phyloP scores from a whole-genome alignment of 257 asterid genomes.

The Fraxinus pennsylvanica region DNA sequence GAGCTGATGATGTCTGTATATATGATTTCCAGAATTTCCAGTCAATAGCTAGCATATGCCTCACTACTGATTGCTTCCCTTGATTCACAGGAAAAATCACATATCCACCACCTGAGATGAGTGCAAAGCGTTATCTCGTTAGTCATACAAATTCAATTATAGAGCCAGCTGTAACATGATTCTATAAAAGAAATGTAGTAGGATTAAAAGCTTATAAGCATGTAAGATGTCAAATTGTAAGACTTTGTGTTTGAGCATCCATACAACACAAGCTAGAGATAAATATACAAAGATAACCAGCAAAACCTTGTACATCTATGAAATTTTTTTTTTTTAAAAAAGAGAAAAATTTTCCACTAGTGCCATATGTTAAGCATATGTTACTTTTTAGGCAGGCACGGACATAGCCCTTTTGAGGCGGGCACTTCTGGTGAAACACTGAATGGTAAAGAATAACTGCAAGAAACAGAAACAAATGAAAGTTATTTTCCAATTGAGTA shows the following conservation, averaged over 20 bases:
- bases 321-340: background rate
- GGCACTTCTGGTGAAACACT: slow-evolving; percentile 85
- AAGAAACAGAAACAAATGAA: slow-evolving; percentile 17
- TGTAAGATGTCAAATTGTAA: background rate
- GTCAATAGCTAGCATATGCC: slow-evolving; percentile 96
- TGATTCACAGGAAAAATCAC: slow-evolving; percentile 84
- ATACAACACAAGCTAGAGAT: slow-evolving; percentile 7
- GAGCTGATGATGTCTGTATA: slow-evolving; percentile 59
- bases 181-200: slow-evolving; percentile 9
- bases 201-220: slow-evolving; percentile 20
- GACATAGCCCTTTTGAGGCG: slow-evolving; percentile 68
- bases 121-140: slow-evolving; percentile 25
- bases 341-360: slow-evolving; percentile 19
- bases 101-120: slow-evolving; percentile 83
- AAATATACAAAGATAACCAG: slow-evolving; percentile 5
- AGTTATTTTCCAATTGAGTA: slow-evolving; percentile 25
- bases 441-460: slow-evolving; percentile 94
- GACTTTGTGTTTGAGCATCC: slow-evolving; percentile 6
- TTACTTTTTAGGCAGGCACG: slow-evolving; percentile 99
- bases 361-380: slow-evolving; percentile 59
- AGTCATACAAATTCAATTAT: slow-evolving; percentile 27
- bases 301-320: slow-evolving; percentile 10
- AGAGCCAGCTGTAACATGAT: slow-evolving; percentile 1
- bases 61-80: slow-evolving; percentile 76
- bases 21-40: slow-evolving; percentile 92